Conservation (phyloP, 2,329 filamentous ascomycete genomes). For the Aspergillus luchuensis region DNA sequence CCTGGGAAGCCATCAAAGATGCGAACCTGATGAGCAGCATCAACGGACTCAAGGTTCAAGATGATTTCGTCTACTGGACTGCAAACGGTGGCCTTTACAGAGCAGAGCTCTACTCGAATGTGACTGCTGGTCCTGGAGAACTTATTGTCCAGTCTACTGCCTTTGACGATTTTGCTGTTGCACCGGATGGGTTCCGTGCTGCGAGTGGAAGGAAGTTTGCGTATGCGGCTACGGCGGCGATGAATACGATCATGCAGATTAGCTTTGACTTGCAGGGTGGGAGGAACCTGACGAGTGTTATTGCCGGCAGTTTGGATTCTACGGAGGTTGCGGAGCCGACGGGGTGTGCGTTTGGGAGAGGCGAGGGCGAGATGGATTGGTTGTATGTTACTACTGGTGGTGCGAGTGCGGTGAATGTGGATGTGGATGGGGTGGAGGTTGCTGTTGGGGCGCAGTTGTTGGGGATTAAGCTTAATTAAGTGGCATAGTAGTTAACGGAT, state of each 20-base stretch:
- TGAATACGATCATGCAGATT: not conserved
- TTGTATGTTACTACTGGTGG: not conserved
- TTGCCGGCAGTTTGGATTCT: not conserved
- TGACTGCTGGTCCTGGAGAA: not conserved
- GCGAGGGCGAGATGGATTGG: not conserved
- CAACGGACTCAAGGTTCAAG: not conserved
- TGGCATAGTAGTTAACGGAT: no score
- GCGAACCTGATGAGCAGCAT: not conserved
- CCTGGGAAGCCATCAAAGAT: not conserved
- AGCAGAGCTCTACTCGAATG: not conserved
- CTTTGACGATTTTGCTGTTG: not conserved
- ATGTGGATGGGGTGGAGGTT: not conserved
- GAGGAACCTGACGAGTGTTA: not conserved
- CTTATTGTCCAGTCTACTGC: not conserved
- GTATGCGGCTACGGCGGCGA: not conserved
- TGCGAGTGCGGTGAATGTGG: not conserved
- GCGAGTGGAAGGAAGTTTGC: not conserved
- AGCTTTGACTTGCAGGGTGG: not conserved
- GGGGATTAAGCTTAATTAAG: not conserved
- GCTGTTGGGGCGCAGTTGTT: conserved; percentile 1
- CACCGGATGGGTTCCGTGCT: not conserved
- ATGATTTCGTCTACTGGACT: conserved; percentile 1
- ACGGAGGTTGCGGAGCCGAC: conserved; percentile 5
- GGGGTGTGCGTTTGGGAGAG: not conserved
- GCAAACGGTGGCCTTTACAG: not conserved